phyloP scores from a whole-genome alignment of 495 filamentous ascomycete species.

The Aspergillus campestris region DNA sequence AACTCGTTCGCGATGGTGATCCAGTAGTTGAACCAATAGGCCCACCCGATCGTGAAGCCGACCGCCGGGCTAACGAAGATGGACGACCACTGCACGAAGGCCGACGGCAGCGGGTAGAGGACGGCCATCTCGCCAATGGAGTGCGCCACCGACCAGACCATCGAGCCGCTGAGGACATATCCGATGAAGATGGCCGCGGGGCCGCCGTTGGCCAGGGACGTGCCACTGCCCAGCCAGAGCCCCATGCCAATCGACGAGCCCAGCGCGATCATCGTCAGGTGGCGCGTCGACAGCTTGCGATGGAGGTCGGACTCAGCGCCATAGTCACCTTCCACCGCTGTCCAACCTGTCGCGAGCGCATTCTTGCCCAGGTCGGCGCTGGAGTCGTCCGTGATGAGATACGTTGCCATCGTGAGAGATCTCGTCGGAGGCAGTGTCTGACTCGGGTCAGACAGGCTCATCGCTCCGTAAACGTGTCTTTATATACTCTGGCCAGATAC shows the following conservation, averaged over 20 bases:
- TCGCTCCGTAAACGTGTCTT: too few species aligned
- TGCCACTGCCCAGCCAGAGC: conserved; percentile 19
- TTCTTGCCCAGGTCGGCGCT: conserved; percentile 4
- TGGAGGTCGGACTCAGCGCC: conserved; percentile 20
- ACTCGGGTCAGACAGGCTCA: too few species aligned
- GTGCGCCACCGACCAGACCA: conserved; percentile 29
- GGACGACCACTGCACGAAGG: conserved; percentile 36
- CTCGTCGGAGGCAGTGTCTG: not conserved
- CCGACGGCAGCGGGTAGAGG: conserved; percentile 48
- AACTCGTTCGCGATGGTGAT: conserved; percentile 41
- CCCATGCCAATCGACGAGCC: conserved; percentile 26
- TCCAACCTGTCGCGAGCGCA: not conserved
- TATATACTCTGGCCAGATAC: too few species aligned
- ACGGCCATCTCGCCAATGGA: conserved; percentile 39
- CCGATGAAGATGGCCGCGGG: conserved; percentile 42
- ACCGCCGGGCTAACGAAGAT: conserved; percentile 41
- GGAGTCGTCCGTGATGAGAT: not conserved
- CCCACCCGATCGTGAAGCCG: conserved; percentile 45
- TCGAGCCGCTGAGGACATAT: conserved; percentile 25
- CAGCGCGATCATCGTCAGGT: conserved; percentile 27
- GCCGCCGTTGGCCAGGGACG: conserved; percentile 16
- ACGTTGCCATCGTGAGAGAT: not conserved
- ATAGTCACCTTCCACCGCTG: conserved; percentile 4
- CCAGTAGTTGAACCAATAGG: conserved; percentile 38
- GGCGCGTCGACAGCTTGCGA: conserved; percentile 21